Base-by-base conservation (phyloP, 2,329 filamentous ascomycete genomes). In the Domatiomyces globalis region DNA sequence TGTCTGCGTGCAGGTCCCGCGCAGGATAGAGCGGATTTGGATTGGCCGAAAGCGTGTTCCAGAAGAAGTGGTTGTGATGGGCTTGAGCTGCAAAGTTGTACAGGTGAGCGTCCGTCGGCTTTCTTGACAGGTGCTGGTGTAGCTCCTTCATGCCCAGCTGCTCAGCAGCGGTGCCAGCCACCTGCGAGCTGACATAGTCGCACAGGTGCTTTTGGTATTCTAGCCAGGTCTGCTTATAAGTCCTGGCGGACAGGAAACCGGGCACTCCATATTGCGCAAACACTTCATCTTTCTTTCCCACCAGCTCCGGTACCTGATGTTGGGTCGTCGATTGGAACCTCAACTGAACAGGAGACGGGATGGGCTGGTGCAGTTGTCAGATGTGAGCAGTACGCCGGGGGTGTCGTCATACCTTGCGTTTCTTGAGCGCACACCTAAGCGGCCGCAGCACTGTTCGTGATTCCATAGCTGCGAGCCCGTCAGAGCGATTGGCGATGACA, bases 31-130 rank as follows among this genome's bases (percentile, higher is more conserved):
- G 50, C 20, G 51, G 49, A 17, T 58, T 52, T 43, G 53, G 46
- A 17, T 19, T 51, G 19, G 54, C 49, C 4, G 56, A 55, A 8
- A 74, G 61, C 58, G 66, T 67, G 56, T 70, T 70, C 64, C 73
- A 74, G 65, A 72, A 74, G 58, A 73, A 72, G 66, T 81, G 77
- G 68, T 81, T 95, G 79, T 96, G 96, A 76, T 86, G 84, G 51
- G 87, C 86, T 85, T 94, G 94, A 62, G 87, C 94, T 67, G 92
- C 92, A 67, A 94, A 80, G 78, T 96, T 98, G 81, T 98, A 98
- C 66, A 84, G 73, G 61, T 83, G 76, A 43, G 92, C 92, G 56
- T 78, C 75, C 60, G 76, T 75, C 45, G 90, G 84, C 63, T 92
- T 79, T 67, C 88, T 87, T 54, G 90, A 85, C 53, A 83, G 83